A percentile compares a stretch with the other conserved stretches of the same genome.
phyloP scores from a whole-genome alignment of 129 eudicot genomes.

The Artemisia argyi region DNA sequence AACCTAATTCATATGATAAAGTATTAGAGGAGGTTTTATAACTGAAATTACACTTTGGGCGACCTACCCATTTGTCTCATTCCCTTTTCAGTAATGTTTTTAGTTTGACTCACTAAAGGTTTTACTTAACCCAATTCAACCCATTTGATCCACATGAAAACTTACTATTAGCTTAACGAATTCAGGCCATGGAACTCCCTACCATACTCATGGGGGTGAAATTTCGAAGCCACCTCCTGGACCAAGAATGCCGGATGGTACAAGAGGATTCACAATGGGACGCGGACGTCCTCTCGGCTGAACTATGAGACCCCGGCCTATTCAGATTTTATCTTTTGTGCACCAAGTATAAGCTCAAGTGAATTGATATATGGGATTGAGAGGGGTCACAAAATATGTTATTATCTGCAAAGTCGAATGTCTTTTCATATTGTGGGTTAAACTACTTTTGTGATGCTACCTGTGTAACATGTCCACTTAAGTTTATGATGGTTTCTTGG shows the following conservation, averaged over 20 bases:
- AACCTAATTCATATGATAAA: no score
- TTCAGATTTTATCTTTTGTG: slow-evolving; percentile 14
- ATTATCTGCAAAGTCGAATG: slow-evolving; percentile 19
- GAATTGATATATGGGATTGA: slow-evolving; percentile 12
- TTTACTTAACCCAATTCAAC: no score
- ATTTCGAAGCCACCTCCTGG: slow-evolving; percentile 93
- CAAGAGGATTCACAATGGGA: slow-evolving; percentile 92
- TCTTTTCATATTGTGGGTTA: slow-evolving; percentile 21
- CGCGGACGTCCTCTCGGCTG: slow-evolving; percentile 73
- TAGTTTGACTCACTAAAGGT: no score
- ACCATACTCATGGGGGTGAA: slow-evolving; percentile 51
- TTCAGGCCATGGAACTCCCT: slow-evolving; percentile 57
- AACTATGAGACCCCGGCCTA: slow-evolving; percentile 8
- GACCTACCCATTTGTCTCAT: no score
- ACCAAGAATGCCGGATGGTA: slow-evolving; percentile 97
- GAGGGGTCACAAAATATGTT: slow-evolving; percentile 2
- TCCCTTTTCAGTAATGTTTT: no score
- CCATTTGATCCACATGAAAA: not conserved
- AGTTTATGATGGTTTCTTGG: slow-evolving; percentile 13
- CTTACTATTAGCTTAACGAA: slow-evolving; percentile 1
- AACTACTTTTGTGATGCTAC: slow-evolving; percentile 22
- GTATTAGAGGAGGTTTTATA: no score
- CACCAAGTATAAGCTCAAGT: not conserved
- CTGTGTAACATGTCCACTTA: slow-evolving; percentile 19
- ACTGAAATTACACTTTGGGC: no score